Percentiles rank a stretch among this genome's conserved stretches.
Conservation (phyloP, 441 rosid species). For the Corymbia calophylla region DNA sequence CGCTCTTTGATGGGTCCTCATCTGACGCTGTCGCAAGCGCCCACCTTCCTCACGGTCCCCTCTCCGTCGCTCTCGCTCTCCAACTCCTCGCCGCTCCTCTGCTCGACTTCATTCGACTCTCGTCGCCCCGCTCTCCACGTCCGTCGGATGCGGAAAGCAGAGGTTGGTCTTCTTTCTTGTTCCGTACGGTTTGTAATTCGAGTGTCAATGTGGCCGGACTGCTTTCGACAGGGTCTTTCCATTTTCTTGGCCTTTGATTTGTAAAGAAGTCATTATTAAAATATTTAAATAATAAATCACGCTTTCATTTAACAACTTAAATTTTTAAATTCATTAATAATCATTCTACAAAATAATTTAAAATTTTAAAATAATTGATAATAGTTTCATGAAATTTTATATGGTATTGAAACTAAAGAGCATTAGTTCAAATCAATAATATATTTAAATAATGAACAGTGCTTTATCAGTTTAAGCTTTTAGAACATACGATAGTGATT, state of each 20-base stretch:
- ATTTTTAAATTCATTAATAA: too few relatives aligned
- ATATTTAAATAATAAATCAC: too few relatives aligned
- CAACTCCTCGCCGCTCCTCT: not conserved
- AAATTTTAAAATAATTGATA: too few relatives aligned
- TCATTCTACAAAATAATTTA: too few relatives aligned
- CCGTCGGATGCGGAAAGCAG: not conserved
- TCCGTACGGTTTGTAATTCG: not conserved
- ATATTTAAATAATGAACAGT: too few relatives aligned
- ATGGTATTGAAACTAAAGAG: too few relatives aligned
- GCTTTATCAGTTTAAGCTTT: too few relatives aligned
- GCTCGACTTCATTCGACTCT: not conserved
- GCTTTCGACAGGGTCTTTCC: not conserved
- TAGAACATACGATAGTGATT: too few relatives aligned
- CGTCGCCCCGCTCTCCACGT: not conserved
- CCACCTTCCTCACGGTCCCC: not conserved
- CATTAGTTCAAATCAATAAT: too few relatives aligned
- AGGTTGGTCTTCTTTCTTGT: not conserved
- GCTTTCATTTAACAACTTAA: too few relatives aligned
- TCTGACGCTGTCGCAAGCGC: not conserved
- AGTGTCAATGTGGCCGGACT: not conserved
- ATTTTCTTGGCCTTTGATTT: not conserved
- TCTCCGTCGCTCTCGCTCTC: not conserved
- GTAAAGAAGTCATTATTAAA: not conserved
- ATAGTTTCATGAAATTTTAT: too few relatives aligned
- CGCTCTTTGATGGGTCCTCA: not conserved